Evolutionary conservation across 2,329 filamentous ascomycete species (phyloP).

Genomic region (Cladobotryum mycophilum): DNA sequence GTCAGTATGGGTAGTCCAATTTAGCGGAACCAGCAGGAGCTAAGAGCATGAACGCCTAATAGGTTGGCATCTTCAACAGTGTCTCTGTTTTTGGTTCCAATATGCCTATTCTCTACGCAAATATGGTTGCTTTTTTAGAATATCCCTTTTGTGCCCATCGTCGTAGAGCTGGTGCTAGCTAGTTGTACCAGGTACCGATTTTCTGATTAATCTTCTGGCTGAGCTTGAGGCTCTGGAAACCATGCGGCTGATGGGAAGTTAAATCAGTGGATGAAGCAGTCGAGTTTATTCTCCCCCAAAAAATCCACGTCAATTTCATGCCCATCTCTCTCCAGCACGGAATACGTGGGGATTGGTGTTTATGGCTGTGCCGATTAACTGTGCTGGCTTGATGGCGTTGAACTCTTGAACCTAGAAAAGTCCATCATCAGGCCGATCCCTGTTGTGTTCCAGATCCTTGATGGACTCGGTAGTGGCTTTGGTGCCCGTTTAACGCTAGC

Average conservation of each 20-base stretch:
- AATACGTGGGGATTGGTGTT: neutral
- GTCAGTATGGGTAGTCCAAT: constrained; percentile 52
- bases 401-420: constrained; percentile 60
- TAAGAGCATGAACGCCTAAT: constrained; percentile 61
- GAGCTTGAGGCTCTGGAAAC: constrained; percentile 14
- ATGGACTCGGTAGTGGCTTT: constrained; percentile 39
- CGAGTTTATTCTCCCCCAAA: neutral
- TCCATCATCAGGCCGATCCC: constrained; percentile 46
- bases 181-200: constrained; percentile 61
- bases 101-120: constrained; percentile 60
- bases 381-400: constrained; percentile 52
- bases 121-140: constrained; percentile 57
- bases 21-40: constrained; percentile 39
- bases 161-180: constrained; percentile 52
- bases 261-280: neutral
- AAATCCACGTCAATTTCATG: neutral
- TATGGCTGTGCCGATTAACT: neutral
- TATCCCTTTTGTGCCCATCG: constrained; percentile 43
- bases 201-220: constrained; percentile 56
- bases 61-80: constrained; percentile 62
- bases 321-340: neutral
- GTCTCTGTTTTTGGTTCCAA: constrained; percentile 66
- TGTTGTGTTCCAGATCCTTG: constrained; percentile 48
- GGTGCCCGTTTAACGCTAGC: too few species aligned
- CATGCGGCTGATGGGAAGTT: neutral